phyloP scores from a whole-genome alignment of 495 filamentous ascomycete genomes.

The Talaromyces wortmannii region DNA sequence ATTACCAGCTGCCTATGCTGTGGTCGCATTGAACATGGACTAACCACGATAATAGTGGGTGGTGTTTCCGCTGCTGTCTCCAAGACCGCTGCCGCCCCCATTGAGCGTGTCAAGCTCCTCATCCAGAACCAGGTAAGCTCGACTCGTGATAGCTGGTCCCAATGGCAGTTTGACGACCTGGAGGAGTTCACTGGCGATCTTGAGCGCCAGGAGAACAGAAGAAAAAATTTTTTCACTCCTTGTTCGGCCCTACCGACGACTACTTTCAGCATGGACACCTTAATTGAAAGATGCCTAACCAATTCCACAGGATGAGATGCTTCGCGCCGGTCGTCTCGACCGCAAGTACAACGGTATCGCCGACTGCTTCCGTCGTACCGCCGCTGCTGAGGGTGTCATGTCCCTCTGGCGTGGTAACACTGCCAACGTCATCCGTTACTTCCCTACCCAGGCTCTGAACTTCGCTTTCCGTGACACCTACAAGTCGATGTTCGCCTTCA shows the following conservation, averaged over 20 bases:
- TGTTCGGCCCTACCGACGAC: not conserved
- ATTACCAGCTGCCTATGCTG: not conserved
- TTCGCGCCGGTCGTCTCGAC: conserved; percentile 96
- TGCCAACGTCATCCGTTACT: conserved; percentile 99
- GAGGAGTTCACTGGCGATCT: not conserved
- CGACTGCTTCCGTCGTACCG: conserved; percentile 92
- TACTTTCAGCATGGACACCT: no score
- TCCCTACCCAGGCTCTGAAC: conserved; percentile 99
- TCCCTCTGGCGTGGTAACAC: conserved; percentile 99
- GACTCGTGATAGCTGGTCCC: not conserved
- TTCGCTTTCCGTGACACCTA: conserved; percentile 99
- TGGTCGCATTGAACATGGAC: not conserved
- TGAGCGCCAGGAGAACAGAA: not conserved
- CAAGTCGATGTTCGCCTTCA: conserved; percentile 99
- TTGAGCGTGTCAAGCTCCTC: conserved; percentile 99
- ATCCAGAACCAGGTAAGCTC: conserved; percentile 98
- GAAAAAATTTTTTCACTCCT: not conserved
- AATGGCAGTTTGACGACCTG: no score
- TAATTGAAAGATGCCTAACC: not conserved
- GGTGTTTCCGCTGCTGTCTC: conserved; percentile 99
- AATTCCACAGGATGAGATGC: conserved; percentile 88
- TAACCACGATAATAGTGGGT: conserved; percentile 63
- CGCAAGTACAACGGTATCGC: conserved; percentile 89
- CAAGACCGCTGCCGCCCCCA: conserved; percentile 99
- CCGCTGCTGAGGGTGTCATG: conserved; percentile 67